These are phyloP conservation scores for Ophiostoma populinum DNA, from an alignment of 2,329 filamentous ascomycete species.

Conservation along the genomic window DNA sequence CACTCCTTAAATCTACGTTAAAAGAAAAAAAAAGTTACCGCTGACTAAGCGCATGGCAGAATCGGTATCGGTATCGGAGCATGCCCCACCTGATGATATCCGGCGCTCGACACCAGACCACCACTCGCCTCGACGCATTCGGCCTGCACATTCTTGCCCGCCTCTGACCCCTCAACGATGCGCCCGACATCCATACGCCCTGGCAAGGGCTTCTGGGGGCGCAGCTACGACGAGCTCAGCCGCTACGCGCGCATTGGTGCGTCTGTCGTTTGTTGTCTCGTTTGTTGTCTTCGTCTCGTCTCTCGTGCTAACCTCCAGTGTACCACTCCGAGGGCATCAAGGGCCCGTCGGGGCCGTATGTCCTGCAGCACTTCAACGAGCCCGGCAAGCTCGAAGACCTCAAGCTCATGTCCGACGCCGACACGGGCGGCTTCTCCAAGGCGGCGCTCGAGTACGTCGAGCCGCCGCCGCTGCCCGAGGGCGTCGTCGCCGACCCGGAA, in stretches of 20 bases:
- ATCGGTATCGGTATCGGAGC: too few relatives aligned
- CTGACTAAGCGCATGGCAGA: too few relatives aligned
- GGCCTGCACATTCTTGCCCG: too few relatives aligned
- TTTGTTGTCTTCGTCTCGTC: too few relatives aligned
- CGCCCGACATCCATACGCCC: conserved; percentile 25
- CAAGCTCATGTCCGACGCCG: conserved; percentile 72
- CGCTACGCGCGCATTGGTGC: conserved; percentile 38
- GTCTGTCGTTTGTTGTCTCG: too few relatives aligned
- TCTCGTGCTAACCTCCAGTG: too few relatives aligned
- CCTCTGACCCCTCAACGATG: too few relatives aligned
- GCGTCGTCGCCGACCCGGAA: conserved; percentile 5
- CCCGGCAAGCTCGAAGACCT: conserved; percentile 29
- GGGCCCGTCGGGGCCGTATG: conserved; percentile 43
- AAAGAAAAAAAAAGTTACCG: too few relatives aligned
- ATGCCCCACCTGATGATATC: too few relatives aligned
- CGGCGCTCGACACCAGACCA: neutral
- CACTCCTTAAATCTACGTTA: too few relatives aligned
- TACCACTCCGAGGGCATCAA: conserved; percentile 53
- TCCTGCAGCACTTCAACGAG: conserved; percentile 45
- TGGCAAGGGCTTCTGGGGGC: conserved; percentile 35
- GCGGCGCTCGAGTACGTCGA: conserved; percentile 51
- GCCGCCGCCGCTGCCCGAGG: conserved; percentile 8
- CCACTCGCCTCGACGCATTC: neutral
- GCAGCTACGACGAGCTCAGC: conserved; percentile 43
- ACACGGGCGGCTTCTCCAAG: conserved; percentile 74